These are phyloP conservation scores for Ceratocystis papillata DNA, from an alignment of 2,329 filamentous ascomycete species.

Conservation along the genomic window DNA sequence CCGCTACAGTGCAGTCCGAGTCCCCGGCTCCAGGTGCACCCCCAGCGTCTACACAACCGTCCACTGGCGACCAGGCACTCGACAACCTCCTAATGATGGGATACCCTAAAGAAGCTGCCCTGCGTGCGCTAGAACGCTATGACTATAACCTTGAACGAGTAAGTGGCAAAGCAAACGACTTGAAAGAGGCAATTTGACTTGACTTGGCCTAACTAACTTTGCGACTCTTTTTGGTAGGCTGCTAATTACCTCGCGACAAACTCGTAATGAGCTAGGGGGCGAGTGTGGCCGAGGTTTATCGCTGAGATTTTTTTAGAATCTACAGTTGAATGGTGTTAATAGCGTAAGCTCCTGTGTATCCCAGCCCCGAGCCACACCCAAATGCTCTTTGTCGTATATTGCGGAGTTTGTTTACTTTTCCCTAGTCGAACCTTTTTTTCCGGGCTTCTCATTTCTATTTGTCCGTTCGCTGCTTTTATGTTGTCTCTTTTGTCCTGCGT, in stretches of 20 bases:
- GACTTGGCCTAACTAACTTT: not conserved
- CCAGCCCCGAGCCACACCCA: not conserved
- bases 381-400: not conserved
- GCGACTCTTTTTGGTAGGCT: constrained; percentile 23
- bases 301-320: too few species aligned
- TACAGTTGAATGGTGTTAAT: not conserved
- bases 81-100: constrained; percentile 87
- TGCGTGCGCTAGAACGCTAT: constrained; percentile 79
- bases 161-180: constrained; percentile 32
- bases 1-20: constrained; percentile 27
- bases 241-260: constrained; percentile 20
- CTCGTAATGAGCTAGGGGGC: not conserved
- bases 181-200: not conserved
- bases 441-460: too few species aligned
- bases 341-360: not conserved
- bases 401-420: not conserved
- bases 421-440: not conserved
- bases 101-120: constrained; percentile 60
- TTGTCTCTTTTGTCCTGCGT: constrained; percentile 3
- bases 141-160: constrained; percentile 96
- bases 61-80: constrained; percentile 80
- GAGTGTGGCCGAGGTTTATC: not conserved
- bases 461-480: not conserved
- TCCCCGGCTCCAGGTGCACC: constrained; percentile 26
- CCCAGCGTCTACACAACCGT: constrained; percentile 46